phyloP scores from a whole-genome alignment of 2,329 filamentous ascomycete genomes.

The Pseudocercospora cruenta region DNA sequence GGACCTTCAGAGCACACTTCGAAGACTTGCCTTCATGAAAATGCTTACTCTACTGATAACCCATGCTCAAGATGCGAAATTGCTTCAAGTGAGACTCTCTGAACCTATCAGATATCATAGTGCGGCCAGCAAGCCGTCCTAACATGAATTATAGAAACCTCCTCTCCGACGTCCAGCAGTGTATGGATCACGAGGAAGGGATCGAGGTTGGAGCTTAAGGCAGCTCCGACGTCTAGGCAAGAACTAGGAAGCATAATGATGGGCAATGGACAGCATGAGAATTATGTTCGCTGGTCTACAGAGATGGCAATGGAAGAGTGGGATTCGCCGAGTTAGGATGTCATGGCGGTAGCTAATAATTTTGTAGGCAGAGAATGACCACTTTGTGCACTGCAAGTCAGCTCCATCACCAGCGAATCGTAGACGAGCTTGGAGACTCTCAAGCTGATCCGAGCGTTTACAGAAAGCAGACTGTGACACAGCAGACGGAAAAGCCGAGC shows the following conservation, averaged over 20 bases:
- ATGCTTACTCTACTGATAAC: not conserved
- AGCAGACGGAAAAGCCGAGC: too few species aligned
- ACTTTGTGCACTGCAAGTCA: not conserved
- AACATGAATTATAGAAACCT: constrained; percentile 1
- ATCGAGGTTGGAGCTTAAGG: not conserved
- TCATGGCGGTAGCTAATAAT: not conserved
- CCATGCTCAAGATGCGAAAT: not conserved
- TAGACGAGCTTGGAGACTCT: too few species aligned
- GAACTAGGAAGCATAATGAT: constrained; percentile 1
- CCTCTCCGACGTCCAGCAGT: not conserved
- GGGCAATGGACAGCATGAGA: constrained; percentile 3
- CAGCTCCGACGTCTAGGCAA: not conserved
- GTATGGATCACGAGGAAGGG: constrained; percentile 7
- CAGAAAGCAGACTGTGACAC: too few species aligned
- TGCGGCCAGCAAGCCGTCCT: not conserved
- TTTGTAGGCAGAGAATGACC: not conserved
- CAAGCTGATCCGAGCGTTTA: too few species aligned
- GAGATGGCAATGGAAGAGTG: constrained; percentile 14
- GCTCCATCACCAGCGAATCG: too few species aligned
- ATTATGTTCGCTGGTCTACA: constrained; percentile 16
- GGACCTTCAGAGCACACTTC: not conserved
- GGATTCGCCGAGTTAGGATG: constrained; percentile 13
- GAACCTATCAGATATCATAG: not conserved
- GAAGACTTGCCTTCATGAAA: not conserved
- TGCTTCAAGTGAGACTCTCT: constrained; percentile 7